phyloP scores from a whole-genome alignment of 192 early-diverging fungal species.

The Gaertneriomyces semiglobifer region DNA sequence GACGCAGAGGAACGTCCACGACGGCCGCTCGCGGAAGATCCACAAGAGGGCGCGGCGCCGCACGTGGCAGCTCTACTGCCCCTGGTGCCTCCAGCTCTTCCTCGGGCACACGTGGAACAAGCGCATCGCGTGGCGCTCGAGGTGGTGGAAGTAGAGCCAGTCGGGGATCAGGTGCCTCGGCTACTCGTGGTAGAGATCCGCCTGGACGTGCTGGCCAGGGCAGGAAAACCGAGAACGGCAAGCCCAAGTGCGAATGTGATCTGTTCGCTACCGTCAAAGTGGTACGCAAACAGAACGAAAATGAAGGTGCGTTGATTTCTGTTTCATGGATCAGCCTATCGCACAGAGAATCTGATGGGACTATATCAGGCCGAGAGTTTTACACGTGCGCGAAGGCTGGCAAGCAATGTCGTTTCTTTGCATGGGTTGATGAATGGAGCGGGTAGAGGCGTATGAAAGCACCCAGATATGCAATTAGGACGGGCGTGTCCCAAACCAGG shows the following conservation, averaged over 20 bases:
- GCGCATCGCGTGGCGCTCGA: background rate
- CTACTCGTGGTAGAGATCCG: background rate
- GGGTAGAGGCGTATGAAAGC: background rate
- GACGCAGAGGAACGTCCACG: background rate
- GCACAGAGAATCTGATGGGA: background rate
- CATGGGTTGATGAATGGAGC: slow-evolving; percentile 32
- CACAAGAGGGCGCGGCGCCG: background rate
- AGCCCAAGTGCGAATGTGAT: slow-evolving; percentile 51
- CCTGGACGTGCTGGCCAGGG: background rate
- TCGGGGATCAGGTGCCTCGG: slow-evolving; percentile 1
- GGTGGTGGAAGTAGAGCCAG: background rate
- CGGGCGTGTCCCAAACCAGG: no score
- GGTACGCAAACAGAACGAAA: slow-evolving; percentile 37
- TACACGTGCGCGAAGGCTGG: slow-evolving; percentile 45
- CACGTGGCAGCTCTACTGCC: background rate
- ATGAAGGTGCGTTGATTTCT: slow-evolving; percentile 33
- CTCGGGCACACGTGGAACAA: background rate
- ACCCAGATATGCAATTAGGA: background rate
- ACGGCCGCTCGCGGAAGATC: background rate
- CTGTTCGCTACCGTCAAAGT: slow-evolving; percentile 34
- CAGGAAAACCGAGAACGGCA: background rate
- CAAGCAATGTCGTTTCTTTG: slow-evolving; percentile 37
- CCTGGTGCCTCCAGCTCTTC: slow-evolving; percentile 1
- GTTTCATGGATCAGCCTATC: background rate
- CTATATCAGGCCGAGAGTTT: slow-evolving; percentile 38